These are phyloP conservation scores for Vaccinium macrocarpon DNA, from an alignment of 148 eudicot genomes.

Conservation along the genomic window DNA sequence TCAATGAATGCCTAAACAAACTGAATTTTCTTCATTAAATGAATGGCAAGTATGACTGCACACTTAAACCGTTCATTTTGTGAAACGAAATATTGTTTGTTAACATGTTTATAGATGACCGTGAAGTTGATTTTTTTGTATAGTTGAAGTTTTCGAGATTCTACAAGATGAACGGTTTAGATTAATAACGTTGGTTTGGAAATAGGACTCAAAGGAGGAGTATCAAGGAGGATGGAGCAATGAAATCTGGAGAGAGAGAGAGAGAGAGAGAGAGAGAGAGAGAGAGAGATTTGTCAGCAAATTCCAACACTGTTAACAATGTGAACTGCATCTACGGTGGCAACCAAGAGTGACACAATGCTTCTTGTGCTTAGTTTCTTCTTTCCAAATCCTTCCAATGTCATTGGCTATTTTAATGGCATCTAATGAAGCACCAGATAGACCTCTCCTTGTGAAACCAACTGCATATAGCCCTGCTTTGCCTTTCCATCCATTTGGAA, in stretches of 20 bases:
- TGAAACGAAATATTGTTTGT: not conserved
- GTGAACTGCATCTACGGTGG: conserved; percentile 60
- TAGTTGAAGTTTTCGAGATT: not conserved
- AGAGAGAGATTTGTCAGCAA: not conserved
- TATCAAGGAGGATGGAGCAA: not conserved
- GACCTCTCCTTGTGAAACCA: conserved; percentile 80
- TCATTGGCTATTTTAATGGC: conserved; percentile 77
- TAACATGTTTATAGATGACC: not conserved
- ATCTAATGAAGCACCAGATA: conserved; percentile 81
- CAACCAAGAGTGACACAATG: conserved; percentile 45
- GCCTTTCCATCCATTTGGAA: conserved; percentile 92
- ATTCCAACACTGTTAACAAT: conserved; percentile 28
- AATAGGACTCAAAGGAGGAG: conserved; percentile 17
- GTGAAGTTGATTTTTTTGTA: not conserved
- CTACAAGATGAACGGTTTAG: not conserved
- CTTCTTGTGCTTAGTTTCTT: conserved; percentile 56
- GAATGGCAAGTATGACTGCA: not conserved
- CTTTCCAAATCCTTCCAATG: conserved; percentile 69
- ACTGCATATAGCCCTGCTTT: conserved; percentile 75
- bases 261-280: not conserved
- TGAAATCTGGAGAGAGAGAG: conserved; percentile 3
- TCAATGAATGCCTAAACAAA: not conserved
- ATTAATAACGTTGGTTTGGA: not conserved
- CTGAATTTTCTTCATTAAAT: not conserved
- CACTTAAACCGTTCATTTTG: too few relatives aligned